A percentile compares a stretch with the other conserved stretches of the same genome.
These are phyloP conservation scores for Rhodotorula glutinis DNA, from an alignment of 1,284 basidiomycete genomes.

Conservation along the genomic window DNA sequence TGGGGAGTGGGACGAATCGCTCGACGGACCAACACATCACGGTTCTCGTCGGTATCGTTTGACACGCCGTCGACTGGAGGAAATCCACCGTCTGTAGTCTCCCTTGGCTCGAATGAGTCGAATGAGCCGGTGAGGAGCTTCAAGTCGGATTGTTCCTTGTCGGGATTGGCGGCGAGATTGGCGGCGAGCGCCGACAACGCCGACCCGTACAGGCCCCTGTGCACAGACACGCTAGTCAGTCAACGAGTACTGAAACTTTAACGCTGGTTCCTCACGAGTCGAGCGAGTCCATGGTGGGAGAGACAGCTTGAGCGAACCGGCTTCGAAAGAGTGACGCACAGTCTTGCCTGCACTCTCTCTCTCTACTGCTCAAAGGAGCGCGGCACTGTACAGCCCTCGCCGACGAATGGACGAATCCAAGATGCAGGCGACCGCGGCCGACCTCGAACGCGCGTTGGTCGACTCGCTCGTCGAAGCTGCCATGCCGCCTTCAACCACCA, in stretches of 20 bases:
- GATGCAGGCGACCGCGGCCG: constrained; percentile 4
- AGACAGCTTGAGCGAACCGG: no score
- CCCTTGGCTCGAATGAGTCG: constrained; percentile 15
- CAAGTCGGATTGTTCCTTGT: constrained; percentile 31
- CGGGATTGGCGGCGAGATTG: constrained; percentile 52
- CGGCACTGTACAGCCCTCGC: no score
- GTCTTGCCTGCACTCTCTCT: neutral
- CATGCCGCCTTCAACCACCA: neutral
- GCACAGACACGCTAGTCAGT: constrained; percentile 17
- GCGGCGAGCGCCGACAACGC: constrained; percentile 75
- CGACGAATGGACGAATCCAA: constrained; percentile 10
- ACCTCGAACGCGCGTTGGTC: constrained; percentile 12
- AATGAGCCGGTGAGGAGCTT: constrained; percentile 25
- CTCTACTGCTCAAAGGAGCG: neutral
- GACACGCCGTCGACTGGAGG: constrained; percentile 18
- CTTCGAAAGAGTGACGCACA: no score
- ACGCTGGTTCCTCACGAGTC: neutral
- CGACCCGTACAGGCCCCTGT: constrained; percentile 69
- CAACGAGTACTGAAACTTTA: rapidly evolving
- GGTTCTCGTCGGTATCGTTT: no score
- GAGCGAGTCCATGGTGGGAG: constrained; percentile 5
- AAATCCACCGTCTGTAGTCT: constrained; percentile 23
- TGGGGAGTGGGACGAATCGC: no score
- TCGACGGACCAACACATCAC: no score
- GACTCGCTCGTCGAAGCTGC: constrained; percentile 8